Percentiles rank a stretch among this genome's conserved stretches.
These are phyloP conservation scores for Orbilia brochopaga DNA, from an alignment of 2,329 filamentous ascomycete species.

Conservation along the genomic window DNA sequence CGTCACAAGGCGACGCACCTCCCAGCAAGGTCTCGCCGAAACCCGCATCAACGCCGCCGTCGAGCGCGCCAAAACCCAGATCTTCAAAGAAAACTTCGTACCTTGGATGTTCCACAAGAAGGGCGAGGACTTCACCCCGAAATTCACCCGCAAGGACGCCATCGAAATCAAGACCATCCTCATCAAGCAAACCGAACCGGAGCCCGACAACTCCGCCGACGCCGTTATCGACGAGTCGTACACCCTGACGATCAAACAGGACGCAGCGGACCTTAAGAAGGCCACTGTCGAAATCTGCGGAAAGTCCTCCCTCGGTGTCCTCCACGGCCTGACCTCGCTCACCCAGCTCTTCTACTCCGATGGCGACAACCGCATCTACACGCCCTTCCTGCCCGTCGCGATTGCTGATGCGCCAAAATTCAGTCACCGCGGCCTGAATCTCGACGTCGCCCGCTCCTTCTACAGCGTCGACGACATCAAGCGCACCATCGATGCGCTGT, in stretches of 20 bases:
- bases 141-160: constrained; percentile 58
- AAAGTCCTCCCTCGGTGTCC: constrained; percentile 70
- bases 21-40: constrained; percentile 64
- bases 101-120: constrained; percentile 79
- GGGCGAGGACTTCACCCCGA: constrained; percentile 70
- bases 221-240: constrained; percentile 78
- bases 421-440: constrained; percentile 76
- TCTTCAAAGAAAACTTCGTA: constrained; percentile 73
- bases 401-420: constrained; percentile 78
- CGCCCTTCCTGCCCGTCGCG: constrained; percentile 70
- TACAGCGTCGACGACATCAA: constrained; percentile 72
- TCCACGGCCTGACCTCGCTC: constrained; percentile 77
- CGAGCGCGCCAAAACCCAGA: constrained; percentile 65
- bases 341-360: constrained; percentile 72
- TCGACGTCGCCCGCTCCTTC: constrained; percentile 78
- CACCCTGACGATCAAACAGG: constrained; percentile 65
- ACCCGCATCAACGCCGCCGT: constrained; percentile 38
- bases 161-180: constrained; percentile 66
- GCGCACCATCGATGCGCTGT: constrained; percentile 75
- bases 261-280: constrained; percentile 64
- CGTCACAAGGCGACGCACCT: constrained; percentile 64
- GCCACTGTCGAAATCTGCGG: constrained; percentile 65
- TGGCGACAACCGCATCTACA: constrained; percentile 66
- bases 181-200: constrained; percentile 67
- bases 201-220: constrained; percentile 66